Evolutionary conservation across 2,329 filamentous ascomycete species (phyloP).

Genomic region (Clonostachys solani): DNA sequence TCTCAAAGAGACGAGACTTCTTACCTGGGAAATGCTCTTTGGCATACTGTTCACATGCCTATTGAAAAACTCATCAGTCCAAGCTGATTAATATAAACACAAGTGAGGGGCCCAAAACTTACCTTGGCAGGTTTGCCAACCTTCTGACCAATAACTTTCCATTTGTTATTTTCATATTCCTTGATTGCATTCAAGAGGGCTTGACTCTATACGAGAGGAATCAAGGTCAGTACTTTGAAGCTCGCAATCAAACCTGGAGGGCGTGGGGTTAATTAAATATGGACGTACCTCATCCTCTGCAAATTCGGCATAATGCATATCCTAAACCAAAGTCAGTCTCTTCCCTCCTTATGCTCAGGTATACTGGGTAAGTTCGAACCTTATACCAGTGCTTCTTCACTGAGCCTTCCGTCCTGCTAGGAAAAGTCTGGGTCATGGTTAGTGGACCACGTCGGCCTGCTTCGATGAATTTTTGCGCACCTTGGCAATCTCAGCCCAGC

Average conservation of each 20-base stretch:
- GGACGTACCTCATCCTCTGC: slow-evolving; percentile 85
- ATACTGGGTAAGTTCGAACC: slow-evolving; percentile 37
- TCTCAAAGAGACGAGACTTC: not conserved
- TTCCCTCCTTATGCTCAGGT: not conserved
- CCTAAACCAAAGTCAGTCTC: slow-evolving; percentile 44
- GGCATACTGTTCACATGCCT: slow-evolving; percentile 52
- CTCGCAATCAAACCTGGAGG: slow-evolving; percentile 7
- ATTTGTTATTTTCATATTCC: slow-evolving; percentile 98
- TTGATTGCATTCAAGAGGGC: slow-evolving; percentile 91
- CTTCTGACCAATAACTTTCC: slow-evolving; percentile 95
- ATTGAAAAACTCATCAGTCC: slow-evolving; percentile 1
- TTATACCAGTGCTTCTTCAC: slow-evolving; percentile 99
- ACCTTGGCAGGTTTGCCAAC: slow-evolving; percentile 94
- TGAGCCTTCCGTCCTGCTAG: slow-evolving; percentile 88
- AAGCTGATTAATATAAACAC: not conserved
- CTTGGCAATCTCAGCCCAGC: slow-evolving; percentile 98
- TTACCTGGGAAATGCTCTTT: slow-evolving; percentile 8
- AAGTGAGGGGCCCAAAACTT: slow-evolving; percentile 3
- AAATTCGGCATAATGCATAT: slow-evolving; percentile 99
- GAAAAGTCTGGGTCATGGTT: slow-evolving; percentile 65
- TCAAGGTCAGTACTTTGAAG: not conserved
- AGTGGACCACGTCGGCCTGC: not conserved
- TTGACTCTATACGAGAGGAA: slow-evolving; percentile 51
- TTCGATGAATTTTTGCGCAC: slow-evolving; percentile 56
- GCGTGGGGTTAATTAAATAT: slow-evolving; percentile 7